phyloP scores from a whole-genome alignment of 495 filamentous ascomycete species.

The Neurospora discreta region DNA sequence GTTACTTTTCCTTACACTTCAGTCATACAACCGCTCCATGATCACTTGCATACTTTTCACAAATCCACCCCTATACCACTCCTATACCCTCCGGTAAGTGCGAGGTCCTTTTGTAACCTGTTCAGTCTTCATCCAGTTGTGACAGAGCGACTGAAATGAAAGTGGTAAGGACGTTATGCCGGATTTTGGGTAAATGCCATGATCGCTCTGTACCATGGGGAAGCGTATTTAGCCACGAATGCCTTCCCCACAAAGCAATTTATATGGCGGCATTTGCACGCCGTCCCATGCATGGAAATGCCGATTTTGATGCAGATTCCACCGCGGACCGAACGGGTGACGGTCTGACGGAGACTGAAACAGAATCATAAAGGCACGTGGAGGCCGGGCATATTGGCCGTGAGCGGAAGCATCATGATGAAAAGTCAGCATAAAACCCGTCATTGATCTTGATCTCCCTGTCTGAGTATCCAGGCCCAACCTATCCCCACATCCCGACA shows the following conservation, averaged over 20 bases:
- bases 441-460: too few species aligned
- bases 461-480: too few species aligned
- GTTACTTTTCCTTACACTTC: too few species aligned
- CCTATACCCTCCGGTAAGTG: too few species aligned
- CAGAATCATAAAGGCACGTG: not conserved
- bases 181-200: not conserved
- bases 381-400: too few species aligned
- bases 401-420: too few species aligned
- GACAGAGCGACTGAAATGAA: not conserved
- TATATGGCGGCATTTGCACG: not conserved
- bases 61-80: too few species aligned
- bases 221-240: not conserved
- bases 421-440: too few species aligned
- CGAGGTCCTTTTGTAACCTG: too few species aligned
- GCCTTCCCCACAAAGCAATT: not conserved
- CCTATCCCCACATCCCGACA: too few species aligned
- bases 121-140: not conserved
- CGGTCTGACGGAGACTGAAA: not conserved
- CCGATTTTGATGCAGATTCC: fast-evolving
- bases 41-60: too few species aligned
- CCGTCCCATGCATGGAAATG: not conserved
- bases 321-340: not conserved
- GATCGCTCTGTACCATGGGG: not conserved
- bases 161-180: not conserved
- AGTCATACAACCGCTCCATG: too few species aligned